Conservation (phyloP, 805 yeast genomes). For the Lachancea nothofagi region DNA sequence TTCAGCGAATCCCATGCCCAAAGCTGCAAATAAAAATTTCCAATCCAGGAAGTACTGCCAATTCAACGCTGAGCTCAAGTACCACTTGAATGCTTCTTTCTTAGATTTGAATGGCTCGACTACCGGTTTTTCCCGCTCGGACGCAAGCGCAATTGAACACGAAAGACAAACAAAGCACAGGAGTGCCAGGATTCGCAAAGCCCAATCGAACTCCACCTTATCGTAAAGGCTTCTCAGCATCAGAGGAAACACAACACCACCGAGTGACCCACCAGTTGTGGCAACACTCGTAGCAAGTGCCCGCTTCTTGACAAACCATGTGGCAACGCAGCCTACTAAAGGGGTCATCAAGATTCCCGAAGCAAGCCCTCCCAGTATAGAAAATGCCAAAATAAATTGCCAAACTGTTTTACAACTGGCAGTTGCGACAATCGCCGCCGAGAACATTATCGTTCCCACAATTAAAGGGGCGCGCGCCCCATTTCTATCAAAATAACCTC, state of each 20-base stretch:
- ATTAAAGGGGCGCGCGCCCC: slow-evolving; percentile 48
- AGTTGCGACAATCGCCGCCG: slow-evolving; percentile 51
- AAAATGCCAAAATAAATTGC: slow-evolving; percentile 59
- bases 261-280: slow-evolving; percentile 51
- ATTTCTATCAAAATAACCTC: slow-evolving; percentile 55
- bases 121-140: slow-evolving; percentile 35
- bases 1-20: slow-evolving; percentile 44
- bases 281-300: slow-evolving; percentile 51
- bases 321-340: slow-evolving; percentile 54
- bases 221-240: slow-evolving; percentile 46
- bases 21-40: slow-evolving; percentile 39
- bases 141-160: slow-evolving; percentile 35
- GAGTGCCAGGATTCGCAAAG: slow-evolving; percentile 49
- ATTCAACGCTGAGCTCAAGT: slow-evolving; percentile 27
- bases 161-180: slow-evolving; percentile 38
- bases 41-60: slow-evolving; percentile 38
- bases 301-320: slow-evolving; percentile 57
- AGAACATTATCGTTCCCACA: slow-evolving; percentile 41
- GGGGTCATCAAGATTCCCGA: slow-evolving; percentile 59
- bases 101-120: slow-evolving; percentile 37
- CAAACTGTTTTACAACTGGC: slow-evolving; percentile 49
- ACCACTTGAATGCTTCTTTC: slow-evolving; percentile 29
- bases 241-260: slow-evolving; percentile 52
- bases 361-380: slow-evolving; percentile 52
- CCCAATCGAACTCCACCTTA: slow-evolving; percentile 55